Evolutionary conservation across 2,329 filamentous ascomycete genomes (phyloP), one percentile per base, ranked within the genome.

Genomic region (Cladophialophora psammophila): DNA sequence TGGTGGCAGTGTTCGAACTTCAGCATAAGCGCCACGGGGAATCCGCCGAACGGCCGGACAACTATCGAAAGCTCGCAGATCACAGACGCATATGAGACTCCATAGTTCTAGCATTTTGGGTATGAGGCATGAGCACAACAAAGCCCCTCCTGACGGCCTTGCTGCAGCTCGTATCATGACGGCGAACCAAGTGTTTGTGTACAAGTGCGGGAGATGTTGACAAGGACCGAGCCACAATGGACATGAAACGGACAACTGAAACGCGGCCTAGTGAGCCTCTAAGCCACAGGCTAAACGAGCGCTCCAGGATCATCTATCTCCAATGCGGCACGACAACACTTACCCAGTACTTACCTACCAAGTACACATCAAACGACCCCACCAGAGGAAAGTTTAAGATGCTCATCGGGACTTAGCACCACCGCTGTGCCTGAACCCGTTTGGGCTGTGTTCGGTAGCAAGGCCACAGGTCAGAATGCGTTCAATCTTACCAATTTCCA

Each of bases 201-300:
- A 26, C 18, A n/a, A 50, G 45, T 26, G 9, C 45, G 18, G 18
- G 10, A 38, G n/a, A 40, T 35, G 26, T 61, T 35, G 12, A 53
- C 18, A 61, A 56, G 58, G 66, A 54, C 58, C 52, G 63, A 68
- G 54, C 53, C 50, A 52, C 50, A 63, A 45, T 32, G 31, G 20
- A 35, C 53, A 54, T 57, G 53, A 68, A 68, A 60, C 54, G 34
- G 26, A 40, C 26, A 53, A 10, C 60, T 69, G 67, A 69, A 66
- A 69, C 67, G 38, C 64, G 60, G 52, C 20, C 26, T 26, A 3
- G 26, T 26, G 26, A 26, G 26, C 26, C 38, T 63, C 48, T 36
- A 61, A 68, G 67, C 67, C 63, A 69, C 67, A 61, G 40, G n/a
- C 60, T 55, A 66, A 40, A 36, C 50, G 32, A 12, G 60, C 56